These are phyloP conservation scores for Pascua guehoae DNA, from an alignment of 1,284 basidiomycete genomes.

Conservation along the genomic window DNA sequence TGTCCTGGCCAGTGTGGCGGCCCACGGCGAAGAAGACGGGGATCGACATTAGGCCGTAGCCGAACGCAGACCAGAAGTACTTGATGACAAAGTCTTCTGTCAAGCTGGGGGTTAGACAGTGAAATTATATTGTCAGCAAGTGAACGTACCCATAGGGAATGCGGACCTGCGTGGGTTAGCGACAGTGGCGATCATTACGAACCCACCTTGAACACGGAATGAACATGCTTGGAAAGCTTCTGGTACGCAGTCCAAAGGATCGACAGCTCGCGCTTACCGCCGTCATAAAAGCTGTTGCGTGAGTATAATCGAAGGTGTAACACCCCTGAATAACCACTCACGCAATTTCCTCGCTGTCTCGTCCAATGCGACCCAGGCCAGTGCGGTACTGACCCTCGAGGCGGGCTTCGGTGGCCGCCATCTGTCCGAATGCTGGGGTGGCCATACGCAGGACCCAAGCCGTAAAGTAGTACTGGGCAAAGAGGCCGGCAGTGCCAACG, in stretches of 20 bases:
- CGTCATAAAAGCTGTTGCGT: conserved; percentile 78
- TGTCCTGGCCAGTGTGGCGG: conserved; percentile 10
- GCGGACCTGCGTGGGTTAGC: conserved; percentile 18
- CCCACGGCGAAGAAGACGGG: conserved; percentile 63
- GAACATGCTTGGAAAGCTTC: conserved; percentile 79
- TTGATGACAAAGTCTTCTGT: conserved; percentile 93
- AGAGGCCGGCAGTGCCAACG: conserved; percentile 67
- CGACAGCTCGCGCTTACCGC: conserved; percentile 75
- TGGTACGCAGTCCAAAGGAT: conserved; percentile 79
- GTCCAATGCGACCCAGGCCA: conserved; percentile 79
- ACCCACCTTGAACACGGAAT: conserved; percentile 80
- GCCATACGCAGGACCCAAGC: conserved; percentile 76
- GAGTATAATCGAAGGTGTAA: background rate
- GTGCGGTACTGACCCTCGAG: conserved; percentile 82
- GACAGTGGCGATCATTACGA: no score
- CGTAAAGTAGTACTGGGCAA: conserved; percentile 81
- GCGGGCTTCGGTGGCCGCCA: conserved; percentile 84
- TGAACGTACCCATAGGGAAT: conserved; percentile 36
- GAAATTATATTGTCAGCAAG: conserved; percentile 52
- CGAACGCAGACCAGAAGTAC: conserved; percentile 87
- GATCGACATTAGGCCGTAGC: conserved; percentile 82
- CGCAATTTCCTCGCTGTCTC: conserved; percentile 93
- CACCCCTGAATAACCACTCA: conserved; percentile 49
- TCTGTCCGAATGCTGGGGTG: conserved; percentile 88
- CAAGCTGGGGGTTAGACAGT: conserved; percentile 60